Evolutionary conservation across 257 asterid species (phyloP).

Genomic region (Fraxinus pennsylvanica): DNA sequence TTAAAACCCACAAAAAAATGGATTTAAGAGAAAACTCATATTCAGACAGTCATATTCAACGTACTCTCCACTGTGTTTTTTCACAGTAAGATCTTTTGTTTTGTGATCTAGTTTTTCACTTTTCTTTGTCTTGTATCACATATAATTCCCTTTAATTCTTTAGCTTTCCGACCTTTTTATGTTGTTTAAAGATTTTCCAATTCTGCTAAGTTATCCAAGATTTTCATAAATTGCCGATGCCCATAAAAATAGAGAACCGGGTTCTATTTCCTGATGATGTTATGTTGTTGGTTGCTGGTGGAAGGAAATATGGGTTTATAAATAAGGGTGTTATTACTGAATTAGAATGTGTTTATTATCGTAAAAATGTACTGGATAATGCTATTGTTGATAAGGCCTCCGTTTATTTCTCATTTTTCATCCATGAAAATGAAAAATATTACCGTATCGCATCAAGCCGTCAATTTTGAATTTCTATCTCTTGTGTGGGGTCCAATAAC

Average conservation of each 20-base stretch:
- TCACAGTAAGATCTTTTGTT: conserved; percentile 67
- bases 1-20: conserved; percentile 31
- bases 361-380: conserved; percentile 9
- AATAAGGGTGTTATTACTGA: conserved; percentile 23
- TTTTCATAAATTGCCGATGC: conserved; percentile 31
- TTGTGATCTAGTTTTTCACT: conserved; percentile 54
- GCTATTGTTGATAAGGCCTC: conserved; percentile 23
- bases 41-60: conserved; percentile 39
- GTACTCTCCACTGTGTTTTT: conserved; percentile 31
- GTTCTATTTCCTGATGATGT: conserved; percentile 83
- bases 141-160: conserved; percentile 46
- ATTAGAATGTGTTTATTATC: conserved; percentile 50
- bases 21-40: conserved; percentile 69
- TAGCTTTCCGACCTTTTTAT: conserved; percentile 63
- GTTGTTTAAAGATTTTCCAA: conserved; percentile 53
- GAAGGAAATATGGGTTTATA: conserved; percentile 28
- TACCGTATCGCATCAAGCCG: too few species aligned
- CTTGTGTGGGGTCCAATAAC: too few species aligned
- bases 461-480: too few species aligned
- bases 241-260: conserved; percentile 56
- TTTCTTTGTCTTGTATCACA: conserved; percentile 52
- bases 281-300: conserved; percentile 49
- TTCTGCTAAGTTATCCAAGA: conserved; percentile 40
- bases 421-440: too few species aligned
- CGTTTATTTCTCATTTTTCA: too few species aligned